phyloP scores from a whole-genome alignment of 352 stramenopile genomes.

The Stephanocyclus meneghinianus region DNA sequence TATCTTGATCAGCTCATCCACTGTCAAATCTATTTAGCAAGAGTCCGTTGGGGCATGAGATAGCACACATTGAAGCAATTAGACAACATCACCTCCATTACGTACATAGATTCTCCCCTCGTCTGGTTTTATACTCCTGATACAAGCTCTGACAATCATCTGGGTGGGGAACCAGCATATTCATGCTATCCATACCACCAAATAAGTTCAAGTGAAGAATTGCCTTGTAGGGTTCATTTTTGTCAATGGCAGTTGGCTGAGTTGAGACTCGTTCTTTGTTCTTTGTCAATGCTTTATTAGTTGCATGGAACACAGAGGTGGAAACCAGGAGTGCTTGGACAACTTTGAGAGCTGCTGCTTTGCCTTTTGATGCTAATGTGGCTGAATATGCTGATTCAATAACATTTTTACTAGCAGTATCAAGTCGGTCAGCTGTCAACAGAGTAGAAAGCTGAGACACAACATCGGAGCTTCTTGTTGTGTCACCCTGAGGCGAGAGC shows the following conservation, averaged over 20 bases:
- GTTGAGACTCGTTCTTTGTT: slow-evolving; percentile 3
- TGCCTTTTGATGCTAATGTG: slow-evolving; percentile 13
- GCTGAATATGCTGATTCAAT: slow-evolving; percentile 44
- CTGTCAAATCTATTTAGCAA: slow-evolving; percentile 3
- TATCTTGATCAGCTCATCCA: slow-evolving; percentile 33
- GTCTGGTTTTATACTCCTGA: slow-evolving; percentile 36
- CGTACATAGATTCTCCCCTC: slow-evolving; percentile 23
- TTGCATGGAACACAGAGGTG: slow-evolving; percentile 76
- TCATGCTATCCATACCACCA: slow-evolving; percentile 67
- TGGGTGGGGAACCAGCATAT: slow-evolving; percentile 60
- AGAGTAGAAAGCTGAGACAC: slow-evolving; percentile 54
- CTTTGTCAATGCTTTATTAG: slow-evolving; percentile 27
- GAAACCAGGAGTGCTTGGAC: slow-evolving; percentile 35
- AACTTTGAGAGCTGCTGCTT: slow-evolving; percentile 22
- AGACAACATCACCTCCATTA: neutral
- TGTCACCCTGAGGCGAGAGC: no score
- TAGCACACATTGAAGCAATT: neutral
- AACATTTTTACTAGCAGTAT: slow-evolving; percentile 22
- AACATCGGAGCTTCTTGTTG: slow-evolving; percentile 26
- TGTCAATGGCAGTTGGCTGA: slow-evolving; percentile 15
- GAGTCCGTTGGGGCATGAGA: neutral
- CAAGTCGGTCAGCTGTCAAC: slow-evolving; percentile 58
- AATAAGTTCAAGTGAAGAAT: slow-evolving; percentile 72
- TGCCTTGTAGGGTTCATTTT: slow-evolving; percentile 42
- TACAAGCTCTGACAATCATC: slow-evolving; percentile 38